phyloP scores from a whole-genome alignment of 331 rosid species.

The Telfairia occidentalis region DNA sequence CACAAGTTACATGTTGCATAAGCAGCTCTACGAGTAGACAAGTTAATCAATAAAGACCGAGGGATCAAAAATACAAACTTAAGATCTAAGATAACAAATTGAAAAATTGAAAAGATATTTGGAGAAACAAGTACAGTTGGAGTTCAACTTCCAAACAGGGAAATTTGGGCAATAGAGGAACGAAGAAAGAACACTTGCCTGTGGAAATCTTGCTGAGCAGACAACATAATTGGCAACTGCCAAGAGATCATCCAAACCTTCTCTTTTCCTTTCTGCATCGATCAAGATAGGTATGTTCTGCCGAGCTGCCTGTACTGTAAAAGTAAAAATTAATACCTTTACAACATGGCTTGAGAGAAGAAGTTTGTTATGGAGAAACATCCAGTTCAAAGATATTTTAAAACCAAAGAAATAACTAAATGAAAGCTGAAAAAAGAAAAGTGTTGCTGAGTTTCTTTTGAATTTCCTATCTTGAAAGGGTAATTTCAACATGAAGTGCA shows the following conservation, averaged over 20 bases:
- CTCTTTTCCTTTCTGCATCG: slow-evolving; percentile 75
- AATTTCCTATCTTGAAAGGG: background rate
- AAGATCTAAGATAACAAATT: background rate
- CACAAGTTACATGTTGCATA: background rate
- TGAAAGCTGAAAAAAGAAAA: background rate
- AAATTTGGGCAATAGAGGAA: background rate
- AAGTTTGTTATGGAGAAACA: background rate
- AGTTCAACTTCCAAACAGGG: background rate
- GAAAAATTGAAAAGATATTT: background rate
- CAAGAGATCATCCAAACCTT: slow-evolving; percentile 67
- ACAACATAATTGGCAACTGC: slow-evolving; percentile 53
- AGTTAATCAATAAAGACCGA: background rate
- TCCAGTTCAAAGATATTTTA: background rate
- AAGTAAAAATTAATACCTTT: slow-evolving; percentile 7
- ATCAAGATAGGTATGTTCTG: slow-evolving; percentile 57
- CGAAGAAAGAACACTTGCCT: slow-evolving; percentile 34
- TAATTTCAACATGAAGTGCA: background rate
- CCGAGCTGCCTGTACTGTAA: slow-evolving; percentile 46
- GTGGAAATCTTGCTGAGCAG: slow-evolving; percentile 68
- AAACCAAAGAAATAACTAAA: background rate
- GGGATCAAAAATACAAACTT: background rate
- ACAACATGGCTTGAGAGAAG: background rate
- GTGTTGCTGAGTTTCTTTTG: background rate
- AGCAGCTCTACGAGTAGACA: background rate
- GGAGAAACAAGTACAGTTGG: background rate